Conservation (phyloP, 2,329 filamentous ascomycete genomes). For the Fusarium sulawesiense region DNA sequence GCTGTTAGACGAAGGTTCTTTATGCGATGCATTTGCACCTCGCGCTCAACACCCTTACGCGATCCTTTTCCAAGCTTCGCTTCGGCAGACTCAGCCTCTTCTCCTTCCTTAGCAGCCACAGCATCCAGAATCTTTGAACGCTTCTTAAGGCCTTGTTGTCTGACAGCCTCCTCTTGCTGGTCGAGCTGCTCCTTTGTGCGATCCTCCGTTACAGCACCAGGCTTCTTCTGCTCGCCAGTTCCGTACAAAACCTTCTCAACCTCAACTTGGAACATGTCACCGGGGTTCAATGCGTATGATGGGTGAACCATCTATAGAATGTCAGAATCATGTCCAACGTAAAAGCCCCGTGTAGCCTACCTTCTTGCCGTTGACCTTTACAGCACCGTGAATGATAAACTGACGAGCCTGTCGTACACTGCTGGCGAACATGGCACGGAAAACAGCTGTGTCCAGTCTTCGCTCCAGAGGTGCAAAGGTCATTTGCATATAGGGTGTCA, state of each 20-base stretch:
- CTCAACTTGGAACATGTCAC: conserved; percentile 98
- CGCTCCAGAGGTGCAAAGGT: conserved; percentile 91
- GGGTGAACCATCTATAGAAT: conserved; percentile 83
- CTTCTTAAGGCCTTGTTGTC: conserved; percentile 37
- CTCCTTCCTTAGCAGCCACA: conserved; percentile 38
- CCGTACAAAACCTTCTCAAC: conserved; percentile 88
- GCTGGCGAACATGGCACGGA: conserved; percentile 92
- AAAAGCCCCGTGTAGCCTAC: conserved; percentile 60
- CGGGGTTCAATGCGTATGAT: conserved; percentile 93
- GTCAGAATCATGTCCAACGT: conserved; percentile 8
- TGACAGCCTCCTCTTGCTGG: conserved; percentile 45
- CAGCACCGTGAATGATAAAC: conserved; percentile 91
- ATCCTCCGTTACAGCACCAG: conserved; percentile 39
- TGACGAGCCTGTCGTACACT: conserved; percentile 93
- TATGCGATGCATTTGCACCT: conserved; percentile 42
- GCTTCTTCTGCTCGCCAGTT: conserved; percentile 78
- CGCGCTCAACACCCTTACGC: conserved; percentile 40
- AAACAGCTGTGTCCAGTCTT: conserved; percentile 92
- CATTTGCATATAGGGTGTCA: conserved; percentile 96
- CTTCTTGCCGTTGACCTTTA: conserved; percentile 97
- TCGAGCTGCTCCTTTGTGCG: conserved; percentile 35
- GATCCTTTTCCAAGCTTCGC: conserved; percentile 29
- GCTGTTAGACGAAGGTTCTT: conserved; percentile 48
- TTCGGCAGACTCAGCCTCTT: conserved; percentile 34
- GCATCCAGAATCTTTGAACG: conserved; percentile 33